Base-by-base conservation (phyloP, 2,329 filamentous ascomycete species). In the Cladophialophora exuberans region DNA sequence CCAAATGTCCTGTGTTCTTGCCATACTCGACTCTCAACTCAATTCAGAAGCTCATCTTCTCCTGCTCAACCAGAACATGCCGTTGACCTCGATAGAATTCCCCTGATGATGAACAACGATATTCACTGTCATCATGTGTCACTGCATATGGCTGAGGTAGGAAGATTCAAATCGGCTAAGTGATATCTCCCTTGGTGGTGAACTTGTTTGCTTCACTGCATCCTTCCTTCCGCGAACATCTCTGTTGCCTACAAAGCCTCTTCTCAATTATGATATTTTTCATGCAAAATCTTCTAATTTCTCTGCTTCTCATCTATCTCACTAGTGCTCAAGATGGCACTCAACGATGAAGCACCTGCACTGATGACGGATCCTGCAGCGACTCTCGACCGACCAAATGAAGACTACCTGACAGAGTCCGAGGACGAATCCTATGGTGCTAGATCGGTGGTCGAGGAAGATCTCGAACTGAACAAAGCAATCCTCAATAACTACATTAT, bases 401-500 rank as follows among this genome's bases (percentile, higher is more conserved):
- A 17, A 44, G 52, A 30, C 22, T 13, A 59, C 30, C 48, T 50
- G 26, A 54, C 44, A 30, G 54, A 55, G 6, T 52, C 52, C 4
- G 46, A 59, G 6, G 41, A 54, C 44, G 57, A 48, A 38, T 30
- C 45, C 20, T 13, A 33, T 4, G 3, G 26, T 17, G 15, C 31
- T 42, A 28, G 17, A 15, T 10, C 5, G 17, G 33, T 25, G 17
- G 9, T 35, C 10, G 11, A 41, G 26, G 18, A 38, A 5, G 45
- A 53, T 17, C 42, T 39, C 31, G 47, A 59, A 9, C 49, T 51
- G 5, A 56, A 63, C 43, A 52, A 47, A 30, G 54, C 52, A 3
- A 54, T 52, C 10, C 55, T 62, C 11, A 54, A 48, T 7, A 44
- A 60, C 18, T 59, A 58, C 44, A 33, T 62, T 23, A 38, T 52